Percentiles rank a stretch among this genome's conserved stretches.
Conservation (phyloP, 2,329 filamentous ascomycete genomes). For the Clarireedia paspali region DNA sequence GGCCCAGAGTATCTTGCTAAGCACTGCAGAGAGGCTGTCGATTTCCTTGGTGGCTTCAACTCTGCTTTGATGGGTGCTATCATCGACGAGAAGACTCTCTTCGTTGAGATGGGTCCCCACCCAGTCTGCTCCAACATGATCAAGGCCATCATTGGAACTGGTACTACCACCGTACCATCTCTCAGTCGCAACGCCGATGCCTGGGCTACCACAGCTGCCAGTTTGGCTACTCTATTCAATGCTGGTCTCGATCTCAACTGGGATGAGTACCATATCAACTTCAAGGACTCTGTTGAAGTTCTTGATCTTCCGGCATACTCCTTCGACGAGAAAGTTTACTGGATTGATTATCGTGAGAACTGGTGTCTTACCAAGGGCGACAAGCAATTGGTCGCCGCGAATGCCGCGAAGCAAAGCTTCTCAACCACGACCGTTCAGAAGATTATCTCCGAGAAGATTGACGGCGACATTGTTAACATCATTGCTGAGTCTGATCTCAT, state of each 20-base stretch:
- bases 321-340: slow-evolving; percentile 62
- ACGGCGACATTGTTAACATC: slow-evolving; percentile 41
- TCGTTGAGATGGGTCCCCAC: slow-evolving; percentile 62
- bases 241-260: slow-evolving; percentile 58
- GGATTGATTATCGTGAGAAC: slow-evolving; percentile 55
- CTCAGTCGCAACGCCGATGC: slow-evolving; percentile 53
- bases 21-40: slow-evolving; percentile 61
- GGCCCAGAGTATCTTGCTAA: slow-evolving; percentile 54
- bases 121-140: slow-evolving; percentile 61
- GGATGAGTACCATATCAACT: slow-evolving; percentile 58
- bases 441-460: slow-evolving; percentile 39
- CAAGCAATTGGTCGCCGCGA: slow-evolving; percentile 46
- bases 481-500: slow-evolving; percentile 47
- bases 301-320: slow-evolving; percentile 57
- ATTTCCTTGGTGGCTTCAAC: slow-evolving; percentile 58
- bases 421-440: slow-evolving; percentile 36
- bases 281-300: slow-evolving; percentile 48
- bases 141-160: slow-evolving; percentile 39
- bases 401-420: slow-evolving; percentile 38
- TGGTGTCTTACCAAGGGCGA: slow-evolving; percentile 60
- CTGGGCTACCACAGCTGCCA: slow-evolving; percentile 55
- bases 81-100: slow-evolving; percentile 60
- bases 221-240: slow-evolving; percentile 49
- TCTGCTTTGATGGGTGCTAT: slow-evolving; percentile 22
- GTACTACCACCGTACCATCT: slow-evolving; percentile 50